A percentile compares a stretch with the other conserved stretches of the same genome.
Conservation (phyloP, 345 rosid genomes). For the Eucalyptus curtisii region DNA sequence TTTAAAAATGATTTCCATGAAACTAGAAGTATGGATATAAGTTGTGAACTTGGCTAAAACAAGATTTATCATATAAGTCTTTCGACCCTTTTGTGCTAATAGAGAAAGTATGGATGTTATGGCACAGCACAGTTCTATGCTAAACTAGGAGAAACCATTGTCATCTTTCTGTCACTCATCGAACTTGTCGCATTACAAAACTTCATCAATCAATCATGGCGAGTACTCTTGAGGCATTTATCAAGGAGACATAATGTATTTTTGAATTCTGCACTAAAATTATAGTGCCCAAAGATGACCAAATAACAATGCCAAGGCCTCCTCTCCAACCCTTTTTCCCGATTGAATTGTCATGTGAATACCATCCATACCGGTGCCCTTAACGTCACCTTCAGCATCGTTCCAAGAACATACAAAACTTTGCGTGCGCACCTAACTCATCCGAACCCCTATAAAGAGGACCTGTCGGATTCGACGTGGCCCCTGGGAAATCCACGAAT, state of each 20-base stretch:
- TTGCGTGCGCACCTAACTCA: background rate
- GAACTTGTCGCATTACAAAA: background rate
- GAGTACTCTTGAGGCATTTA: background rate
- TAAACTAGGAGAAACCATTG: background rate
- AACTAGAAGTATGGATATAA: background rate
- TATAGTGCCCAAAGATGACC: background rate
- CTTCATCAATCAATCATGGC: background rate
- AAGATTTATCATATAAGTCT: background rate
- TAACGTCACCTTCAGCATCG: background rate
- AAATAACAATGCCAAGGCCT: background rate
- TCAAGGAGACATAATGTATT: background rate
- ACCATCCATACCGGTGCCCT: background rate
- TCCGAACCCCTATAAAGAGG: background rate
- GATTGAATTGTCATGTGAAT: background rate
- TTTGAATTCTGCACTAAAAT: background rate
- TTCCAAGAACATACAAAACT: background rate
- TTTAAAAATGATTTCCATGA: background rate
- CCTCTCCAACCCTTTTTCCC: background rate
- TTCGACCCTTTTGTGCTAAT: background rate
- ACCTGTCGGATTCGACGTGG: background rate
- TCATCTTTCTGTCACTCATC: background rate
- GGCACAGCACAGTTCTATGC: background rate
- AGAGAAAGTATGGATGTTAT: background rate
- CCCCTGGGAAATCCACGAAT: background rate
- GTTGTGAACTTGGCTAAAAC: background rate